phyloP scores from a whole-genome alignment of 148 eudicot species.

The Vaccinium darrowii region DNA sequence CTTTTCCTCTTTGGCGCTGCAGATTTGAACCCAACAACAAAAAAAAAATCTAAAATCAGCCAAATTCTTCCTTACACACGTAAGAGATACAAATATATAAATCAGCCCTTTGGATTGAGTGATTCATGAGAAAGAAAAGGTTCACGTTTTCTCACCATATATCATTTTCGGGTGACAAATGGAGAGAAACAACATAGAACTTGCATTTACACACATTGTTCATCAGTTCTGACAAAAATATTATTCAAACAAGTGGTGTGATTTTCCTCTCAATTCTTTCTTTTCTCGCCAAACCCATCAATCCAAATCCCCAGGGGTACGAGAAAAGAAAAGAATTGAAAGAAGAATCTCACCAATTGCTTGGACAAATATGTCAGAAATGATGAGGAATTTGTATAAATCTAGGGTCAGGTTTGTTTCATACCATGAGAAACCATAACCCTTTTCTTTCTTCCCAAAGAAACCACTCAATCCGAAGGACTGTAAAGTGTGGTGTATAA shows the following conservation, averaged over 20 bases:
- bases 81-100: too few species aligned
- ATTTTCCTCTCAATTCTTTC: background rate
- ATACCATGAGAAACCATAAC: too few species aligned
- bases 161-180: background rate
- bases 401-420: too few species aligned
- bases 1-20: constrained; percentile 84
- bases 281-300: background rate
- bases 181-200: background rate
- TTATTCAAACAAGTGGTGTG: too few species aligned
- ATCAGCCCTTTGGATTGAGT: background rate
- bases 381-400: too few species aligned
- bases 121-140: background rate
- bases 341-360: too few species aligned
- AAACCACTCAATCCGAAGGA: background rate
- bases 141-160: background rate
- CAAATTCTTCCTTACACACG: background rate
- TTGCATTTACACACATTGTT: too few species aligned
- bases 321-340: too few species aligned
- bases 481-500: background rate
- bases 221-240: too few species aligned
- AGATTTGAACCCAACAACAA: constrained; percentile 4
- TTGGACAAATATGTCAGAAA: too few species aligned
- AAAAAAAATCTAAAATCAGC: background rate
- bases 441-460: too few species aligned
- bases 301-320: background rate